Base-by-base conservation (phyloP, 2,329 filamentous ascomycete species). In the Rhynchosporium graminicola region DNA sequence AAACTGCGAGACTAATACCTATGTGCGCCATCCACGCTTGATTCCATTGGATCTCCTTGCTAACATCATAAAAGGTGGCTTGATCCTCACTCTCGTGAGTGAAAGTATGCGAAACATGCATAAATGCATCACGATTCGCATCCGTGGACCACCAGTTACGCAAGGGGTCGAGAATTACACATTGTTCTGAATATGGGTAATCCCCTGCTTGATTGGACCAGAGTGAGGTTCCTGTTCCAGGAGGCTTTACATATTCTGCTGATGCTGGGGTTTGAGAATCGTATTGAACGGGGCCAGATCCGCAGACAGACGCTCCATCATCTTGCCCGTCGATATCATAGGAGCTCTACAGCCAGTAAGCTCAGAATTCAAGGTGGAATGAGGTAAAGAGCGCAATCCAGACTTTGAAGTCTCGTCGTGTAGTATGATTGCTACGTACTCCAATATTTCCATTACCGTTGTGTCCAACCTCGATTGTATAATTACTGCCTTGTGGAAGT, bases 41-140 rank as follows among this genome's bases (percentile, higher is more conserved):
- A 74, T 87, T 87, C 75, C 83, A 87, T 26, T 76, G 76, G 51
- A 87, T 85, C 71, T 87, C 84, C 64, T 81, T 82, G 62, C 72
- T 71, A 0, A 82, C 77, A 68, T 87, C 84, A 3, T 75, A 68
- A 73, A 83, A 86, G 1, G 83, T 86, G 7, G 83, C 81, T 61
- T 85, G 84, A 70, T 86, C 81, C 58, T 85, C 74, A 63, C 81
- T 79, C 65, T 80, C 75, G 66, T 87, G 84, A 2, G 82, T 82
- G 72, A 86, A 87, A 0, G 84, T 87, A 73, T 87, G 84, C 1
- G 83, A 85, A 26, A 87, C 75, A 56, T 83, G 80, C 12, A 78
- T 80, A 70, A 84, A 86, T 4, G 75, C 73, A 71, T 86, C 78
- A n/a, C 78, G 76, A 69, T 86, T 84, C 3, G 63, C 15, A 40